These are phyloP conservation scores for Aspergillus cavernicola DNA, from an alignment of 495 filamentous ascomycete species.

Conservation along the genomic window DNA sequence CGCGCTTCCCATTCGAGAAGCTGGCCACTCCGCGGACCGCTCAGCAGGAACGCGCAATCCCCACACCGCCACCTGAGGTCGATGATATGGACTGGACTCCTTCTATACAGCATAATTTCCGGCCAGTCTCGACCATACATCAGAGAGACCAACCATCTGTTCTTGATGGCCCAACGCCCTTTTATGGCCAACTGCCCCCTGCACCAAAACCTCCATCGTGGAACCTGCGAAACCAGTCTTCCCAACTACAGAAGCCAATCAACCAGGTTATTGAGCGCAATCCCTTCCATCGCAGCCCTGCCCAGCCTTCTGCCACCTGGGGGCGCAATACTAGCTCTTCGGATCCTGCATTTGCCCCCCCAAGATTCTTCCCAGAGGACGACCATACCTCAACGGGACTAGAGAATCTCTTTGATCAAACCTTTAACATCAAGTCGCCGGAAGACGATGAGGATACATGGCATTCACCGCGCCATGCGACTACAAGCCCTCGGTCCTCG, in stretches of 20 bases:
- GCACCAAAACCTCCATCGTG: constrained; percentile 63
- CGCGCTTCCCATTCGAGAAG: constrained; percentile 41
- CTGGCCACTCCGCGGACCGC: constrained; percentile 29
- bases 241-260: constrained; percentile 27
- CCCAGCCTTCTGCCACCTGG: constrained; percentile 23
- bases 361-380: constrained; percentile 48
- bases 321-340: constrained; percentile 14
- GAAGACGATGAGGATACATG: constrained; percentile 35
- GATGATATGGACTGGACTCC: constrained; percentile 85
- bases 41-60: constrained; percentile 27
- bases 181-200: constrained; percentile 60
- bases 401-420: constrained; percentile 42
- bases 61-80: constrained; percentile 35
- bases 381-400: constrained; percentile 47
- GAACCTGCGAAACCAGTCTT: constrained; percentile 56
- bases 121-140: constrained; percentile 34
- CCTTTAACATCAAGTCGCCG: constrained; percentile 41
- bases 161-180: constrained; percentile 49
- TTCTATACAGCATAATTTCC: constrained; percentile 46
- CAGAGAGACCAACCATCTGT: constrained; percentile 29
- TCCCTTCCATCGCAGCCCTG: constrained; percentile 32
- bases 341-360: constrained; percentile 42
- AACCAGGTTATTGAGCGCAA: constrained; percentile 36
- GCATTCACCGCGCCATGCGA: constrained; percentile 16
- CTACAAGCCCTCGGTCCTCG: constrained; percentile 4